Evolutionary conservation across 2,329 filamentous ascomycete species (phyloP).

Genomic region (Parafenestella ontariensis): DNA sequence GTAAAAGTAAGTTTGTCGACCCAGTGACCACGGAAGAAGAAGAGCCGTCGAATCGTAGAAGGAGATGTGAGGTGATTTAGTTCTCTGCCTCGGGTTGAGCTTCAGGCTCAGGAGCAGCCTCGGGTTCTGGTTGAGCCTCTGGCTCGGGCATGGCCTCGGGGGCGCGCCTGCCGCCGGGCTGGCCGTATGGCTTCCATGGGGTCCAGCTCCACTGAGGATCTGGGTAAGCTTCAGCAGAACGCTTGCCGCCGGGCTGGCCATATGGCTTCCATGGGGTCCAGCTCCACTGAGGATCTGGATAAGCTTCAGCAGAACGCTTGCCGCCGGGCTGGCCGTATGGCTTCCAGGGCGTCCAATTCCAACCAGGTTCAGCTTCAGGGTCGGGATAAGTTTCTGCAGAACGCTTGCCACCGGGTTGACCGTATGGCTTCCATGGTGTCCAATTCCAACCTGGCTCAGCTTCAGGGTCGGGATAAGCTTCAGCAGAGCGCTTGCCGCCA

Average conservation of each 20-base stretch:
- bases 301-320: constrained; percentile 46
- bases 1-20: background rate
- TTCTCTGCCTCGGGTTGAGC: background rate
- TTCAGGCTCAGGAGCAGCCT: background rate
- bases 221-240: constrained; percentile 24
- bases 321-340: constrained; percentile 23
- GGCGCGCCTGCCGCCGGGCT: constrained; percentile 11
- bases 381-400: constrained; percentile 46
- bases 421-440: constrained; percentile 18
- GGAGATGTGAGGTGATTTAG: background rate
- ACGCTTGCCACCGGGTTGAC: constrained; percentile 35
- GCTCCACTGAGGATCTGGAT: constrained; percentile 11
- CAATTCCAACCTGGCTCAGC: background rate
- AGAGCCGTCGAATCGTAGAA: background rate
- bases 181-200: constrained; percentile 7
- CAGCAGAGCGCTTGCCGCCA: constrained; percentile 14
- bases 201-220: constrained; percentile 6
- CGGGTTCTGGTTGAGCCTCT: background rate
- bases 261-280: constrained; percentile 36
- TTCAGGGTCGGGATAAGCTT: constrained; percentile 11
- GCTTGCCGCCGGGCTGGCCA: constrained; percentile 43
- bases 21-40: too few species aligned
- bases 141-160: constrained; percentile 13
- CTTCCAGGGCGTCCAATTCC: background rate
- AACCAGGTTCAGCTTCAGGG: constrained; percentile 10